Percentiles rank a stretch among this genome's conserved stretches.
These are phyloP conservation scores for Suaeda aralocaspica DNA, from an alignment of 148 eudicot genomes.

Conservation along the genomic window DNA sequence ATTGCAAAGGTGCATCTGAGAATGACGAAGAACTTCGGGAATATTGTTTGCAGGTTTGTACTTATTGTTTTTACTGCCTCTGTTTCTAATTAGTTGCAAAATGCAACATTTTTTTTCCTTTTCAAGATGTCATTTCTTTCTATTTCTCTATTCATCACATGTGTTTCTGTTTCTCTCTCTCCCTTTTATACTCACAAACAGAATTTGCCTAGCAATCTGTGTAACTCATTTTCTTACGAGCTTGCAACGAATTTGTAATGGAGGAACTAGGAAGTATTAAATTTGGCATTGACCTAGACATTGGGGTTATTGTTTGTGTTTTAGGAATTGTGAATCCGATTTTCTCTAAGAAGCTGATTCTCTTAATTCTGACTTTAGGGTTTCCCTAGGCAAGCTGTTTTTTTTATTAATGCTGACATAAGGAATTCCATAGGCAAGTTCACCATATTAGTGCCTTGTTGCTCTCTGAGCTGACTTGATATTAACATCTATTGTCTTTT, in stretches of 20 bases:
- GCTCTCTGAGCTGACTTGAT: neutral
- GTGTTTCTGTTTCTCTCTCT: no score
- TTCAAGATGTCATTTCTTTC: no score
- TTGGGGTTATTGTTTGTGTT: neutral
- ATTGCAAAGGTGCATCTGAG: constrained; percentile 88
- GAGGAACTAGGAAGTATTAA: no score
- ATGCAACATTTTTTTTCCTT: no score
- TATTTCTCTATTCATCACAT: no score
- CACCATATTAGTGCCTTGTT: neutral
- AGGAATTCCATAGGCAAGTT: neutral
- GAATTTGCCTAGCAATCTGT: no score
- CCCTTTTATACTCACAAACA: no score
- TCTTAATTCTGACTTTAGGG: neutral
- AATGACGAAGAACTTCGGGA: constrained; percentile 98
- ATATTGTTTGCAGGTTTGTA: constrained; percentile 86
- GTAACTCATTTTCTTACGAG: no score
- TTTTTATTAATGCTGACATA: neutral
- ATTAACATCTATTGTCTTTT: neutral
- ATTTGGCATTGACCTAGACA: no score
- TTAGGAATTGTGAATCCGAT: neutral
- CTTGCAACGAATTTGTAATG: no score
- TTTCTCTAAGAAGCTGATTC: neutral
- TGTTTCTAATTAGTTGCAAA: no score
- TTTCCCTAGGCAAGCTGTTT: neutral
- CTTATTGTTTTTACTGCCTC: neutral